Percentiles rank a stretch among this genome's conserved stretches.
Conservation (phyloP, 768 basidiomycete genomes). For the Lactarius deliciosus region DNA sequence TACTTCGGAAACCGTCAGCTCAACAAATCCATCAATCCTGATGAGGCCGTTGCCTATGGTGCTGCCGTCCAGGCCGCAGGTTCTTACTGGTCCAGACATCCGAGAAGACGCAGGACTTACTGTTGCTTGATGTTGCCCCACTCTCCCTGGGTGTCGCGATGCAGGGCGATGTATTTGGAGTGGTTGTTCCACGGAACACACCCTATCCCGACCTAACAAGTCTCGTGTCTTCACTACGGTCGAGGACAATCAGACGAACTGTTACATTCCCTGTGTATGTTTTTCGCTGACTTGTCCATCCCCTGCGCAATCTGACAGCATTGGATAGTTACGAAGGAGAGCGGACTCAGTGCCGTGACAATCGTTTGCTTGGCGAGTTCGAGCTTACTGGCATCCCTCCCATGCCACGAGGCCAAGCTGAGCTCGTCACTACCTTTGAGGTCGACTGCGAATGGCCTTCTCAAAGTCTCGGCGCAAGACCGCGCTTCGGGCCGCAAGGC, state of each 20-base stretch:
- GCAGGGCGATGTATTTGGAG: slow-evolving; percentile 99
- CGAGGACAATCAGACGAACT: slow-evolving; percentile 99
- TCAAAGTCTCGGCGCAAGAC: slow-evolving; percentile 98
- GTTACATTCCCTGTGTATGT: slow-evolving; percentile 98
- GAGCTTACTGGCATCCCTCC: slow-evolving; percentile 99
- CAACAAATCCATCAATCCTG: slow-evolving; percentile 99
- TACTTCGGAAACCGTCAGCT: slow-evolving; percentile 97
- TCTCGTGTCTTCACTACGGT: slow-evolving; percentile 98
- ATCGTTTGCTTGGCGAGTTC: slow-evolving; percentile 98
- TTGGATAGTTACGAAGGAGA: slow-evolving; percentile 88
- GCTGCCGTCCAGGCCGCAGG: slow-evolving; percentile 99
- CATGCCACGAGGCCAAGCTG: slow-evolving; percentile 99
- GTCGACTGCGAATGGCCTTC: slow-evolving; percentile 98
- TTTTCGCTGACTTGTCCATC: background rate
- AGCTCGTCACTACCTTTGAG: slow-evolving; percentile 99
- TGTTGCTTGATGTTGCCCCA: slow-evolving; percentile 97
- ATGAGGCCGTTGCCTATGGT: slow-evolving; percentile 99
- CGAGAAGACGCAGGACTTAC: slow-evolving; percentile 97
- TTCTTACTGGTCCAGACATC: slow-evolving; percentile 98
- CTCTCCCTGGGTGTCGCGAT: slow-evolving; percentile 99
- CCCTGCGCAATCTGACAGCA: slow-evolving; percentile 21
- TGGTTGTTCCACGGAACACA: slow-evolving; percentile 99
- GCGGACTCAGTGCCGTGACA: slow-evolving; percentile 99
- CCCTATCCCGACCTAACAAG: slow-evolving; percentile 99
- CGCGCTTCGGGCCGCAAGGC: slow-evolving; percentile 99